These are phyloP conservation scores for Aspergillus pseudotamarii DNA, from an alignment of 2,329 filamentous ascomycete species.

Conservation along the genomic window DNA sequence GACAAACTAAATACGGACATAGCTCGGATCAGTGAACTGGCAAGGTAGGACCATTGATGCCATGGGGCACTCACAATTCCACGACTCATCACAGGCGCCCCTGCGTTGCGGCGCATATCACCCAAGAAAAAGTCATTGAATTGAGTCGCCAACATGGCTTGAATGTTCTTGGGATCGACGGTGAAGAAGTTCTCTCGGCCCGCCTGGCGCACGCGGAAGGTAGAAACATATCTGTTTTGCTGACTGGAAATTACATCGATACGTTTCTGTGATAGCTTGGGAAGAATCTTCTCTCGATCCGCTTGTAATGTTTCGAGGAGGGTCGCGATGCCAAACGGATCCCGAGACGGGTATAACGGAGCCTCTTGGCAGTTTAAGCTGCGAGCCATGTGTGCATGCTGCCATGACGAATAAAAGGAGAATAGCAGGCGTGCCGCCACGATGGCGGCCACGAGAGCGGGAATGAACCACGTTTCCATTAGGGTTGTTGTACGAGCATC, in stretches of 20 bases:
- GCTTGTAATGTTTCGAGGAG: not conserved
- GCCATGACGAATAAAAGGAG: not conserved
- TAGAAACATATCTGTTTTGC: constrained; percentile 2
- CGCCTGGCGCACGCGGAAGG: not conserved
- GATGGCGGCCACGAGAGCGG: not conserved
- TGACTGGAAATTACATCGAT: not conserved
- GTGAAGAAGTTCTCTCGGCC: constrained; percentile 20
- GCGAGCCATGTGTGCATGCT: not conserved
- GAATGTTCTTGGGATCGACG: constrained; percentile 64
- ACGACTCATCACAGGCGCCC: constrained; percentile 36
- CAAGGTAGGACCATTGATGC: too few species aligned
- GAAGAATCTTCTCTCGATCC: not conserved
- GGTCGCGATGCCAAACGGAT: constrained; percentile 4
- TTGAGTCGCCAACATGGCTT: constrained; percentile 79
- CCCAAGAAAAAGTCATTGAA: constrained; percentile 84
- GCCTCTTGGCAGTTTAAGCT: not conserved
- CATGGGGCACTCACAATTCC: constrained; percentile 45
- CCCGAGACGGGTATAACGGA: not conserved
- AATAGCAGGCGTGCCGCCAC: not conserved
- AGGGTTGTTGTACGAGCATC: not conserved
- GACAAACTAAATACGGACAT: constrained; percentile 44
- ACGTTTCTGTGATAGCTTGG: not conserved
- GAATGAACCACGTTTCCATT: not conserved
- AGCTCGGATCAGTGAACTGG: not conserved
- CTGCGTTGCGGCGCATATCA: constrained; percentile 68